Percentiles rank a stretch among this genome's conserved stretches.
phyloP scores from a whole-genome alignment of 2,329 filamentous ascomycete genomes.

The Zarea fungicola region DNA sequence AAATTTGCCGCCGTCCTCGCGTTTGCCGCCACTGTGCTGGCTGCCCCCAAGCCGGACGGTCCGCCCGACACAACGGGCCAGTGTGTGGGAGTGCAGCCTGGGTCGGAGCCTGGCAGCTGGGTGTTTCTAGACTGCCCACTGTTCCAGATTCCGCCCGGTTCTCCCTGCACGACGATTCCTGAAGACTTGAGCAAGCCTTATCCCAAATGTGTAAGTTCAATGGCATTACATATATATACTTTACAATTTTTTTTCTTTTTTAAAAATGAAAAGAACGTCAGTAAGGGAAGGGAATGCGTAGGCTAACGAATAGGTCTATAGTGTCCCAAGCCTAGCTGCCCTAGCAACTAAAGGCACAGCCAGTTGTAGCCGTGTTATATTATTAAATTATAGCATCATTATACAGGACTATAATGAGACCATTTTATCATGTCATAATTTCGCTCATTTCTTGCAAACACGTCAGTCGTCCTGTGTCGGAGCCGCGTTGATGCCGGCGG shows the following conservation, averaged over 20 bases:
- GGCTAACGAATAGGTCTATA: neutral
- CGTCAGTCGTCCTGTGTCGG: too few relatives aligned
- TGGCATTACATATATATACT: too few relatives aligned
- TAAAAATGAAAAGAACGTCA: neutral
- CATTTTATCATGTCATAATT: too few relatives aligned
- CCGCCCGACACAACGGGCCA: neutral
- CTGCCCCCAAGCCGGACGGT: neutral
- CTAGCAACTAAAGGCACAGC: too few relatives aligned
- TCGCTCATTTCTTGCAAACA: too few relatives aligned
- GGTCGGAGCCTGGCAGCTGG: neutral
- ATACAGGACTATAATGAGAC: too few relatives aligned
- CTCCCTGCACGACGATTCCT: neutral
- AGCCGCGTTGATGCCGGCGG: too few relatives aligned
- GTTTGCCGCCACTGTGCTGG: neutral
- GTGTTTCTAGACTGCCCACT: neutral
- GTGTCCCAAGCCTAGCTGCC: neutral
- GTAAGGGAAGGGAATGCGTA: too few relatives aligned
- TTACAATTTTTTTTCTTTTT: neutral
- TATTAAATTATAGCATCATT: too few relatives aligned
- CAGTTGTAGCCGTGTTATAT: too few relatives aligned
- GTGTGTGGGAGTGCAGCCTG: neutral
- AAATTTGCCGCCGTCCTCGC: conserved; percentile 6
- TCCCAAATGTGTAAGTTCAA: neutral
- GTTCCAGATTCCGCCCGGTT: neutral
- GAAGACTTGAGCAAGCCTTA: neutral